Evolutionary conservation across 306 rosid species (phyloP).

Genomic region (Fagus sylvatica): DNA sequence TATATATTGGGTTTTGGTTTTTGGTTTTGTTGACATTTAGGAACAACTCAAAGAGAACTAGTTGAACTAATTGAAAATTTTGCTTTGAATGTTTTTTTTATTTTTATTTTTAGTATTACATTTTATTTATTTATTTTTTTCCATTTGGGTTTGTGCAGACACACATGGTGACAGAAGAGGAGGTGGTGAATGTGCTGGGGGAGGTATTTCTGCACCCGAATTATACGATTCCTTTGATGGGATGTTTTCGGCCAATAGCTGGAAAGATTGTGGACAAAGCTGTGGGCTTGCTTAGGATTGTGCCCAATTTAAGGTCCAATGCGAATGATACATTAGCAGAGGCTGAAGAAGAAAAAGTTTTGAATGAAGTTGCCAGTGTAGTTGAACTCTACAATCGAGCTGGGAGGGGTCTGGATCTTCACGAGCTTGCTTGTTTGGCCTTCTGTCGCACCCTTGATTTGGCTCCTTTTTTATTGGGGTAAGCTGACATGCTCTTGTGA

Average conservation of each 20-base stretch:
- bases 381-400: slow-evolving; percentile 42
- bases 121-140: not conserved
- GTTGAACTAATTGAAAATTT: not conserved
- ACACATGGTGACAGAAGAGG: slow-evolving; percentile 53
- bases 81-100: not conserved
- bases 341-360: slow-evolving; percentile 29
- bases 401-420: slow-evolving; percentile 84
- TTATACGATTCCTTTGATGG: slow-evolving; percentile 66
- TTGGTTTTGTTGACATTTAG: too few relatives aligned
- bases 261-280: slow-evolving; percentile 53
- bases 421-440: slow-evolving; percentile 80
- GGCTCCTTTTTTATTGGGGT: slow-evolving; percentile 68
- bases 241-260: slow-evolving; percentile 70
- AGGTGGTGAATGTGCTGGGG: slow-evolving; percentile 50
- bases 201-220: slow-evolving; percentile 67
- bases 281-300: slow-evolving; percentile 53
- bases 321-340: slow-evolving; percentile 21
- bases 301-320: slow-evolving; percentile 62
- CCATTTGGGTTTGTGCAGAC: slow-evolving; percentile 40
- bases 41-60: too few relatives aligned
- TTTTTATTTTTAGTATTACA: not conserved
- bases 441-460: slow-evolving; percentile 76
- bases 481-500: slow-evolving; percentile 18
- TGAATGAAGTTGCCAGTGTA: slow-evolving; percentile 46
- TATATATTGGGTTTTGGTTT: too few relatives aligned